Evolutionary conservation across 2,329 filamentous ascomycete species (phyloP).

Genomic region (Chrysoporthe deuterocubensis): DNA sequence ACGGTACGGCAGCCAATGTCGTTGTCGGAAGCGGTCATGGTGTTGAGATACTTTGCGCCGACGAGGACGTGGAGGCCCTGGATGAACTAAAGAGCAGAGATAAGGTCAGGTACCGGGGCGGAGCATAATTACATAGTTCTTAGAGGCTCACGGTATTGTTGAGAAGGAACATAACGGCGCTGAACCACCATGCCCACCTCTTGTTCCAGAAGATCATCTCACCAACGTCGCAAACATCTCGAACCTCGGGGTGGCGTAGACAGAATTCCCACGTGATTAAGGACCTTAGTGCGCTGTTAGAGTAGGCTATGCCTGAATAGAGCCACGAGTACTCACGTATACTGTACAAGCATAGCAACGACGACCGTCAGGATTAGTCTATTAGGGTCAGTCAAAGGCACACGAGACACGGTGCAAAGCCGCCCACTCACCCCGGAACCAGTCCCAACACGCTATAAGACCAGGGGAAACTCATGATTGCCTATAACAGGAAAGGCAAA

Average conservation of each 20-base stretch:
- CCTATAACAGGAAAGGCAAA: conserved; percentile 42
- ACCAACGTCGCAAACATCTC: conserved; percentile 94
- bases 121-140: background rate
- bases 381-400: conserved; percentile 27
- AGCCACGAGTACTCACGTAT: conserved; percentile 75
- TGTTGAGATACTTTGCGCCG: conserved; percentile 87
- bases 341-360: conserved; percentile 78
- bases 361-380: conserved; percentile 78
- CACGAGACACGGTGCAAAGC: background rate
- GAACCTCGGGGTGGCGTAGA: conserved; percentile 84
- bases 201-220: conserved; percentile 91
- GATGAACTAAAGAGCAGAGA: conserved; percentile 18
- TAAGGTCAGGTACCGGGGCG: background rate
- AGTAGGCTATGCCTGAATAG: conserved; percentile 37
- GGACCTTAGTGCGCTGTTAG: conserved; percentile 33
- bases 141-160: conserved; percentile 71
- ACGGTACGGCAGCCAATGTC: conserved; percentile 74
- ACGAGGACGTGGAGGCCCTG: conserved; percentile 77
- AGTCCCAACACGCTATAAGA: conserved; percentile 88
- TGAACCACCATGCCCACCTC: conserved; percentile 70
- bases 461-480: conserved; percentile 95
- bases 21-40: conserved; percentile 72
- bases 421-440: conserved; percentile 66
- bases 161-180: conserved; percentile 84
- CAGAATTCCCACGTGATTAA: conserved; percentile 78